A percentile compares a stretch with the other conserved stretches of the same genome.
phyloP scores from a whole-genome alignment of 75 land plant species.

The Adiantum capillusveneris region DNA sequence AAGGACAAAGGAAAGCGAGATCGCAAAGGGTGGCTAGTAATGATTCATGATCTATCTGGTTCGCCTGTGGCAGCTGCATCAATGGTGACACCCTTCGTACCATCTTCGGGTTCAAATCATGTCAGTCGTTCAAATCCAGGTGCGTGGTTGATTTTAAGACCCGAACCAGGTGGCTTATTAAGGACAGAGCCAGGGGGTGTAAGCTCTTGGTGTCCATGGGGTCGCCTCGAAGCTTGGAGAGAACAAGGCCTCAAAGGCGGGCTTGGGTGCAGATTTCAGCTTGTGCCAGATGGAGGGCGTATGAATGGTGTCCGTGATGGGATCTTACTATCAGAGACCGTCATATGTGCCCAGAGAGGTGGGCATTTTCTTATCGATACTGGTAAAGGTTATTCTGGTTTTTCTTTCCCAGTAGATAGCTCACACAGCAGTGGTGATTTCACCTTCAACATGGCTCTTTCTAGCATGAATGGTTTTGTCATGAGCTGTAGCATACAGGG shows the following conservation, averaged over 20 bases:
- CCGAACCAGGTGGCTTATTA: conserved; percentile 8
- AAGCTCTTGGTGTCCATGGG: conserved; percentile 88
- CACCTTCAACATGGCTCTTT: conserved; percentile 18
- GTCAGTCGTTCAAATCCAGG: conserved; percentile 92
- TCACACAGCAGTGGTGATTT: conserved; percentile 37
- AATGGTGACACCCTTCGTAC: conserved; percentile 95
- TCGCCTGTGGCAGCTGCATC: conserved; percentile 92
- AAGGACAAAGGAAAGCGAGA: conserved; percentile 54
- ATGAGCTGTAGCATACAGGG: conserved; percentile 38
- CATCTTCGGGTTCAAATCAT: conserved; percentile 77
- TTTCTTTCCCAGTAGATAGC: conserved; percentile 29
- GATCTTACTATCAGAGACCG: conserved; percentile 53
- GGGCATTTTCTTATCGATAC: conserved; percentile 79
- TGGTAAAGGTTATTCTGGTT: conserved; percentile 13
- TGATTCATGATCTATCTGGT: conserved; percentile 89
- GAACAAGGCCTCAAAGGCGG: conserved; percentile 64
- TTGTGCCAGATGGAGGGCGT: conserved; percentile 44
- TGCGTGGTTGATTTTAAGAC: conserved; percentile 84
- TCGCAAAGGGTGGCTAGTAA: conserved; percentile 90
- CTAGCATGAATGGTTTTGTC: conserved; percentile 28
- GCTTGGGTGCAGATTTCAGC: conserved; percentile 76
- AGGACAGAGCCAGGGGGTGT: conserved; percentile 18
- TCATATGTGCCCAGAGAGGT: conserved; percentile 47
- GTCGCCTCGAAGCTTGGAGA: conserved; percentile 89
- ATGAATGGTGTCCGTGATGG: conserved; percentile 32